phyloP scores from a whole-genome alignment of 352 stramenopile genomes.

The Phytophthora ohioensis region DNA sequence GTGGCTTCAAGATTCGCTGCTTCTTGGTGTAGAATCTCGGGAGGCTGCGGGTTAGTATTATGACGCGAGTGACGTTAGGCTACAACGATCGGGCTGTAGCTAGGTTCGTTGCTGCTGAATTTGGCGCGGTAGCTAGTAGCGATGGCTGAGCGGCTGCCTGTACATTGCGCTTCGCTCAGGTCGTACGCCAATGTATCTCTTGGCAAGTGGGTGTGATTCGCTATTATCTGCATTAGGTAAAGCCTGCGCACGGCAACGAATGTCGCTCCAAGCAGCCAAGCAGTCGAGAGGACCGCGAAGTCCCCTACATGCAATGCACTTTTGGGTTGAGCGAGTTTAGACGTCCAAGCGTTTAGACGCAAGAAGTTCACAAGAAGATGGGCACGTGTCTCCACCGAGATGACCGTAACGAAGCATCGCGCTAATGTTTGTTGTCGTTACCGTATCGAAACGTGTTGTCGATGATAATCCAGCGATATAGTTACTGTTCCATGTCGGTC shows the following conservation, averaged over 20 bases:
- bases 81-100: background rate
- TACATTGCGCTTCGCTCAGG: too few species aligned
- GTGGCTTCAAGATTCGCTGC: background rate
- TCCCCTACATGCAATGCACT: too few species aligned
- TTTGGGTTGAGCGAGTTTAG: background rate
- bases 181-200: too few species aligned
- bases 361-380: constrained; percentile 2
- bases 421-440: too few species aligned
- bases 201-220: too few species aligned
- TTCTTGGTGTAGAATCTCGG: background rate
- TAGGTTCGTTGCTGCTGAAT: too few species aligned
- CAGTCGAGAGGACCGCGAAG: background rate
- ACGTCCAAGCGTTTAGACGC: constrained; percentile 5
- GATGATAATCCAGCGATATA: background rate
- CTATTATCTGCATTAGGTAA: too few species aligned
- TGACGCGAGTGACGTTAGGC: background rate
- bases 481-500: background rate
- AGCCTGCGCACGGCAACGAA: background rate
- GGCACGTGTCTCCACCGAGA: constrained; percentile 2
- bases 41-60: too few species aligned
- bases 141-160: too few species aligned
- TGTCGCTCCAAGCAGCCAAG: background rate
- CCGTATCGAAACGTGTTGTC: too few species aligned
- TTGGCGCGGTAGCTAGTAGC: too few species aligned
- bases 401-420: background rate